phyloP scores from a whole-genome alignment of 768 basidiomycete species.

The Calvatia gigantea region DNA sequence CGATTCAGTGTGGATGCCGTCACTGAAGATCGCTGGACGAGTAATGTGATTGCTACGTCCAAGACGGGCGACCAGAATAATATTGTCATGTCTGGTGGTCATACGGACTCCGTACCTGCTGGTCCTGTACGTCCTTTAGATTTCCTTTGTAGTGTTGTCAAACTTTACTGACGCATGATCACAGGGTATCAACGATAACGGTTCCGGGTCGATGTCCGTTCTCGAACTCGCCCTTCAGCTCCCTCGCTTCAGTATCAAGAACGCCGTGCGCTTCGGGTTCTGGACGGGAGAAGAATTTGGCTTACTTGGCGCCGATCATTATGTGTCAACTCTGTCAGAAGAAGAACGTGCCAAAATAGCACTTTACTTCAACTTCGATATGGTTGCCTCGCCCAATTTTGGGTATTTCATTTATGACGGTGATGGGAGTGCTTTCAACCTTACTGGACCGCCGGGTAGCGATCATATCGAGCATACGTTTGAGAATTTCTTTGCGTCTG shows the following conservation, averaged over 20 bases:
- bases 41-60: conserved; percentile 28
- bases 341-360: conserved; percentile 24
- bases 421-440: conserved; percentile 26
- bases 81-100: conserved; percentile 25
- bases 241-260: conserved; percentile 24
- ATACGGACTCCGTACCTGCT: conserved; percentile 29
- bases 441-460: conserved; percentile 26
- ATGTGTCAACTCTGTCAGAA: conserved; percentile 23
- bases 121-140: conserved; percentile 20
- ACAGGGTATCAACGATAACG: conserved; percentile 29
- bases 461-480: conserved; percentile 28
- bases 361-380: conserved; percentile 33
- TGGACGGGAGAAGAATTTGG: conserved; percentile 32
- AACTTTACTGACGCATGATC: neutral
- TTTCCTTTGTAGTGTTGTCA: neutral
- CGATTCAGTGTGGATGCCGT: conserved; percentile 22
- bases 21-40: conserved; percentile 22
- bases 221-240: conserved; percentile 27
- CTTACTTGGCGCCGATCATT: conserved; percentile 27
- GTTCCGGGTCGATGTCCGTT: conserved; percentile 26
- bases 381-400: conserved; percentile 31
- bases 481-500: conserved; percentile 21
- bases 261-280: conserved; percentile 29
- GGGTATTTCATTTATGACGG: conserved; percentile 27
- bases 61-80: conserved; percentile 26